phyloP scores from a whole-genome alignment of 2,329 filamentous ascomycete genomes.

The Diplodia seriata region DNA sequence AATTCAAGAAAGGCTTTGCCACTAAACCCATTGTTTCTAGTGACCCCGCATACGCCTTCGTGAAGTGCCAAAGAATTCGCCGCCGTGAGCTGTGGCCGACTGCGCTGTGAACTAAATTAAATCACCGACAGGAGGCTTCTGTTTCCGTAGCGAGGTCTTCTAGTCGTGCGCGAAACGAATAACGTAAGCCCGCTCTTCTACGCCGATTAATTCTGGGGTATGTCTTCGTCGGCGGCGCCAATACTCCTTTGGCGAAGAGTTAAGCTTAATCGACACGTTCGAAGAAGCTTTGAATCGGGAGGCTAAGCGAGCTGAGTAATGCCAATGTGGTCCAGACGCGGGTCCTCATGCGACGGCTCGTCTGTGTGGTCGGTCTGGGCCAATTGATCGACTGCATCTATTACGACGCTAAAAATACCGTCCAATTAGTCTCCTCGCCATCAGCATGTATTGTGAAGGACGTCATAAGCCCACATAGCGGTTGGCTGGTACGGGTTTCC shows the following conservation, averaged over 20 bases:
- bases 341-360: neutral
- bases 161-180: neutral
- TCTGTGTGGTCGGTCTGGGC: neutral
- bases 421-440: neutral
- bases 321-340: neutral
- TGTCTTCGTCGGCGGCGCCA: neutral
- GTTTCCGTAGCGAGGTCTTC: neutral
- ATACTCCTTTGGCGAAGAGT: neutral
- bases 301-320: neutral
- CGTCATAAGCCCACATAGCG: no score
- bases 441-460: neutral
- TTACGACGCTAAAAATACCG: neutral
- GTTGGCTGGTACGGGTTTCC: no score
- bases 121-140: neutral
- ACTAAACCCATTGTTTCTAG: neutral
- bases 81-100: neutral
- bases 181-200: neutral
- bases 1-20: neutral
- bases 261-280: neutral
- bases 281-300: neutral
- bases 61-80: neutral
- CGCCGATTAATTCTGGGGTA: neutral
- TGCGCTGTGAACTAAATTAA: neutral
- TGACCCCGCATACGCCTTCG: neutral
- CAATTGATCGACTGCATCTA: neutral